These are phyloP conservation scores for Trichoderma guizhouense DNA, from an alignment of 2,329 filamentous ascomycete genomes.

Conservation along the genomic window DNA sequence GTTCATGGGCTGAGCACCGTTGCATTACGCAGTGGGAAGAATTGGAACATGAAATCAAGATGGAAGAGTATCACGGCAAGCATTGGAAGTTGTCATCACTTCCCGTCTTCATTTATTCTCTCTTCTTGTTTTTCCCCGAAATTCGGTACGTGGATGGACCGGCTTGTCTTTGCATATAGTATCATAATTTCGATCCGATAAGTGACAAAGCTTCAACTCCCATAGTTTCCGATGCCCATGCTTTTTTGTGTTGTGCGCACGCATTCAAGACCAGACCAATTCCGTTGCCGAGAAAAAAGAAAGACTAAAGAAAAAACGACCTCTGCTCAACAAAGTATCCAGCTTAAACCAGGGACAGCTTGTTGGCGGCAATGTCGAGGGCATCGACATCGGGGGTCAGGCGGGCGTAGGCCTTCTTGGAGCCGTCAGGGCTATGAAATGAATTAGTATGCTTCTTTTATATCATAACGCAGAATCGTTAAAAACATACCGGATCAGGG, in stretches of 20 bases:
- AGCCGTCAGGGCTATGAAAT: constrained; percentile 77
- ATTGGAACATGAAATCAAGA: background rate
- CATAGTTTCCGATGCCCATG: constrained; percentile 38
- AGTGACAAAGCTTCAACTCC: constrained; percentile 35
- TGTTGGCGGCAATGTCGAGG: constrained; percentile 98
- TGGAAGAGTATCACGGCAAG: background rate
- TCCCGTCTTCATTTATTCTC: constrained; percentile 3
- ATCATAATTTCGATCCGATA: constrained; percentile 36
- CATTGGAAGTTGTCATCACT: background rate
- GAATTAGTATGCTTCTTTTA: background rate
- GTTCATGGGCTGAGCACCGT: background rate
- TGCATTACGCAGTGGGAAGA: background rate
- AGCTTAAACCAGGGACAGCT: constrained; percentile 91
- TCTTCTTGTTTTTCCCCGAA: background rate
- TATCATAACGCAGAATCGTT: background rate
- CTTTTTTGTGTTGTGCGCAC: constrained; percentile 19
- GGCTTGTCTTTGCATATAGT: constrained; percentile 20
- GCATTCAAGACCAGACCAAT: constrained; percentile 39
- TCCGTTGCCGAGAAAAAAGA: constrained; percentile 35
- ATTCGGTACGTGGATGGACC: constrained; percentile 14
- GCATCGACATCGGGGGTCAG: constrained; percentile 96
- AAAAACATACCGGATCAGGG: constrained; percentile 77
- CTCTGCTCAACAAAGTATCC: background rate
- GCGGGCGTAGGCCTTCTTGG: constrained; percentile 98
- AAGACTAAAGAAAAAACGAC: background rate